Percentiles rank a stretch among this genome's conserved stretches.
phyloP scores from a whole-genome alignment of 371 early-diverging fungal species.

The Mortierella sp. region DNA sequence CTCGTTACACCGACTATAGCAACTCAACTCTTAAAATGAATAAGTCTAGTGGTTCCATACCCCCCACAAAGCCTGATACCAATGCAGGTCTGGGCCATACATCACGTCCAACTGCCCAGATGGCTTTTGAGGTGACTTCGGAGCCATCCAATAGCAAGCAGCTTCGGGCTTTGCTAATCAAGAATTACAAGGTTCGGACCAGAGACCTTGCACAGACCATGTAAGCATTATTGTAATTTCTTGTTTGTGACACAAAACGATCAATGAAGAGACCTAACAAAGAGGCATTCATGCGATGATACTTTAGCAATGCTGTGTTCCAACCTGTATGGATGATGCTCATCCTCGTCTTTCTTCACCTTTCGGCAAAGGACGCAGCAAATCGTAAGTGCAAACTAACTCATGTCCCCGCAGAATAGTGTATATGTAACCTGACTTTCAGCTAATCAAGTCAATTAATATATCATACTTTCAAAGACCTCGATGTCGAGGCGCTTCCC shows the following conservation, averaged over 20 bases:
- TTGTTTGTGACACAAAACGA: neutral
- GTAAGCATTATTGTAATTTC: conserved; percentile 14
- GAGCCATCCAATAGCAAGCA: conserved; percentile 40
- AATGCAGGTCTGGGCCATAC: neutral
- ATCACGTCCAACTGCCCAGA: conserved; percentile 44
- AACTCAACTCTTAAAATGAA: neutral
- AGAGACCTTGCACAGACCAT: conserved; percentile 52
- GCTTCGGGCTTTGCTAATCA: conserved; percentile 42
- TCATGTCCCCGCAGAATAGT: too few species aligned
- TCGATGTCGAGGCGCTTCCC: conserved; percentile 43
- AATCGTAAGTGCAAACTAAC: conserved; percentile 18
- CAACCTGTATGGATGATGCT: conserved; percentile 57
- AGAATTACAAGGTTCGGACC: conserved; percentile 38
- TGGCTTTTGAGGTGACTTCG: conserved; percentile 36
- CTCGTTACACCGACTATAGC: neutral
- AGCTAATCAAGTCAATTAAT: too few species aligned
- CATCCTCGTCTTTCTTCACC: conserved; percentile 48
- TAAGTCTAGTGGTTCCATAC: neutral
- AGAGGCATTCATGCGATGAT: neutral
- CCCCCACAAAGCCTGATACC: neutral
- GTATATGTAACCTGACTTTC: too few species aligned
- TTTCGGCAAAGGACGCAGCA: conserved; percentile 38
- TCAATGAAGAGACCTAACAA: neutral
- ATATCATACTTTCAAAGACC: conserved; percentile 20
- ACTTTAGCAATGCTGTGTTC: conserved; percentile 45